A percentile compares a stretch with the other conserved stretches of the same genome.
Conservation (phyloP, 208 protist genomes). For the Leishmania guyanensis region DNA sequence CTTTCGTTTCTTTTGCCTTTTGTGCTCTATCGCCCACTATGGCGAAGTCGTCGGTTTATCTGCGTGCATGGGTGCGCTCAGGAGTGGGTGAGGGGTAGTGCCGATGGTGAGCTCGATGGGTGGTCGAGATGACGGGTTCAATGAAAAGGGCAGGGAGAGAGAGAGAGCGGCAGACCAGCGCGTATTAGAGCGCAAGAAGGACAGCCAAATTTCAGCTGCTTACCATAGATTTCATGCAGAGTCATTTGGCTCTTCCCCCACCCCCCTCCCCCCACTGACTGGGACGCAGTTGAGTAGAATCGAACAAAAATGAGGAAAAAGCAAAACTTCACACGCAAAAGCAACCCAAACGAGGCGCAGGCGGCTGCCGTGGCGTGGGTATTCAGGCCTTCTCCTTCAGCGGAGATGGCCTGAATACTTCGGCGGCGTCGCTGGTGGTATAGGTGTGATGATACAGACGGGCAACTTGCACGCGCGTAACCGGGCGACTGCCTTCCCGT, state of each 20-base stretch:
- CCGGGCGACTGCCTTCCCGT: background rate
- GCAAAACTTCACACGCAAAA: background rate
- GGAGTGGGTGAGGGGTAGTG: background rate
- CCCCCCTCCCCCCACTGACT: background rate
- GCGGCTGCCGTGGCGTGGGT: background rate
- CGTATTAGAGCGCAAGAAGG: background rate
- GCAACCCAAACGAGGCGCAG: background rate
- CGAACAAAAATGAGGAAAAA: background rate
- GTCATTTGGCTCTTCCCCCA: background rate
- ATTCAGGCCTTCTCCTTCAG: background rate
- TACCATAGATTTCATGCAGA: background rate
- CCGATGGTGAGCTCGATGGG: too few species aligned
- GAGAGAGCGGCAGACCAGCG: background rate
- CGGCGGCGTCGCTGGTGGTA: background rate
- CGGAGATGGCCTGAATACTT: background rate
- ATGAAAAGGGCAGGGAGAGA: background rate
- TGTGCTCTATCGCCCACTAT: background rate
- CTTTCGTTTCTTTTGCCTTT: background rate
- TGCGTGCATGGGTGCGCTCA: background rate
- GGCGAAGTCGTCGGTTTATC: background rate
- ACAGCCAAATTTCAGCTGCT: background rate
- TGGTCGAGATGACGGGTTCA: background rate
- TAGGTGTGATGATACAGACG: background rate
- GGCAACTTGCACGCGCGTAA: too few species aligned
- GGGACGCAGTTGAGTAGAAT: background rate